Conservation (phyloP, 1,284 basidiomycete species). For the Meira miltonrushii region DNA sequence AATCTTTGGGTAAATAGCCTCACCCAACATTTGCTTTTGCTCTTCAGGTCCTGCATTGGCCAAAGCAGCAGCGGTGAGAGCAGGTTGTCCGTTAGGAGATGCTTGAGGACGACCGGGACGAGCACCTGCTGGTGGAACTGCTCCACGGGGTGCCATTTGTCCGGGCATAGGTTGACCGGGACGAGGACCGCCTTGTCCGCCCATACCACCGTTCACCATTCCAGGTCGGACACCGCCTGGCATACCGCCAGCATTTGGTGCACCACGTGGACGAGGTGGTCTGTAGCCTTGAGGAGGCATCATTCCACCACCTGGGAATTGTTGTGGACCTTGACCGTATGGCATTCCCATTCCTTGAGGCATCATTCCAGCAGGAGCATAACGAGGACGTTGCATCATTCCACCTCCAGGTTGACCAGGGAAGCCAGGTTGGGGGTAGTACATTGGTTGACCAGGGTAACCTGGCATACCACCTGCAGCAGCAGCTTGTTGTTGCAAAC, state of each 20-base stretch:
- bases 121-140: constrained; percentile 9
- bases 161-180: constrained; percentile 26
- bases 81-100: constrained; percentile 31
- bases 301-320: constrained; percentile 48
- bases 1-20: constrained; percentile 53
- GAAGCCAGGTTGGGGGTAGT: constrained; percentile 51
- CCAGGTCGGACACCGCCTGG: constrained; percentile 34
- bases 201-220: constrained; percentile 21
- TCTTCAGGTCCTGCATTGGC: constrained; percentile 52
- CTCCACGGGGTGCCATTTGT: constrained; percentile 12
- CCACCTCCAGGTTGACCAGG: constrained; percentile 41
- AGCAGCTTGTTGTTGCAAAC: constrained; percentile 49
- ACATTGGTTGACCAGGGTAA: constrained; percentile 50
- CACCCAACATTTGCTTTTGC: constrained; percentile 53
- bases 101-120: constrained; percentile 16
- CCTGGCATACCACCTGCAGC: constrained; percentile 47
- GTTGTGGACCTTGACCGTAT: constrained; percentile 45
- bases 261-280: constrained; percentile 43
- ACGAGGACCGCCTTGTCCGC: constrained; percentile 29
- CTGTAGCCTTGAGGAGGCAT: constrained; percentile 44
- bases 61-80: constrained; percentile 46
- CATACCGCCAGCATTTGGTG: constrained; percentile 23
- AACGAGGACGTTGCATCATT: constrained; percentile 48
- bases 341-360: constrained; percentile 50
- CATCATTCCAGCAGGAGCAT: constrained; percentile 51